Base-by-base conservation (phyloP, 805 yeast genomes). In the Komagataella pastoris region DNA sequence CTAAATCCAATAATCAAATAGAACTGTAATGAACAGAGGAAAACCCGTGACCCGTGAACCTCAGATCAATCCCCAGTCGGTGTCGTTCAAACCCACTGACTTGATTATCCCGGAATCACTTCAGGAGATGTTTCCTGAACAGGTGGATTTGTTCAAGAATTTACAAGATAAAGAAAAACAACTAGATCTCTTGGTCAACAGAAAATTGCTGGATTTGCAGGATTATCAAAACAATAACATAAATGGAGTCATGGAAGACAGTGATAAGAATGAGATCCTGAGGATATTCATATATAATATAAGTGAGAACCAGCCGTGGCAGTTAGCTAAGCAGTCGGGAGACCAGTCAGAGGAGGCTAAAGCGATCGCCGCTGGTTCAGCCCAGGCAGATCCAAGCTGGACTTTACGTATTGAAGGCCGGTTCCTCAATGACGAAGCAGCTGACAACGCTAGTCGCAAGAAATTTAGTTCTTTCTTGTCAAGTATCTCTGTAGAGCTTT, bases 271-370 rank as follows among this genome's bases (percentile, higher is more conserved):
- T 44, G 83, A 85, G 51, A 73, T 75, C 12, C 73, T 93, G 58
- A 78, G 98, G 52, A 77, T 93, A 17, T 91, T 82, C 61, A 73
- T 93, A 17, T 88, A 90, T 60, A 88, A 87, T 62, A 83, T 88
- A 3, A 72, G 85, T 30, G 86, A 83, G 55, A 86, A 87, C 63
- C 98, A 91, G 68, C 87, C 91, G 47, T 93, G 98, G 98, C 91
- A 85, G 63, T 54, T 56, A 55, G 61, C 23, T 55, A 55, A 50
- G 64, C 57, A 53, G 17, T 48, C 50, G 6, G 52, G 53, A 17
- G 54, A 51, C 30, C 57, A 52, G 50, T 30, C 40, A 14, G 40
- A 30, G 14, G 40, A 62, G 53, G 47, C 60, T 53, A 47, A 55
- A 55, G 14, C 52, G 14, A 7, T 18, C 10, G 43, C 44, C 24